Evolutionary conservation across 2,329 filamentous ascomycete genomes (phyloP).

Genomic region (Cladobotryum protrusum): DNA sequence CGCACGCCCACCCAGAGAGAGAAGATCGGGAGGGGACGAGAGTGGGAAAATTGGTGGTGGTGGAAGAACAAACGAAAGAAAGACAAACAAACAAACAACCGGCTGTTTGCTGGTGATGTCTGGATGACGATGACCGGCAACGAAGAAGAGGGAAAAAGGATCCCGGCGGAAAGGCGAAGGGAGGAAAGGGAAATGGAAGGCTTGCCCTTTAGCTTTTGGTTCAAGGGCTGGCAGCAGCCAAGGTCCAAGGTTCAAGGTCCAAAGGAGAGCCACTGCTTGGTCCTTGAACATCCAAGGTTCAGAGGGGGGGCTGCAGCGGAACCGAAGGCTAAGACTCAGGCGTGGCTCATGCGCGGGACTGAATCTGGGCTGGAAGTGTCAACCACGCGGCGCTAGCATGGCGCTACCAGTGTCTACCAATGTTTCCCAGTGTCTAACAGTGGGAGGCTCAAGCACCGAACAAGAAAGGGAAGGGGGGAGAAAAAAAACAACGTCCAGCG

Average conservation of each 20-base stretch:
- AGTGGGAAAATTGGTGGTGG: neutral
- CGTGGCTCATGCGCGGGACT: neutral
- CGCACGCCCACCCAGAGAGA: neutral
- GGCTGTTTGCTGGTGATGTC: neutral
- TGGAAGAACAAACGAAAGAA: neutral
- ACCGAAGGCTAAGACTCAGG: neutral
- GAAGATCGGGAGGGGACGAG: neutral
- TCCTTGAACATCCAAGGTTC: neutral
- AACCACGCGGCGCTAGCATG: neutral
- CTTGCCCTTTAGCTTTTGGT: too few species aligned
- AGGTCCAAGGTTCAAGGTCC: too few species aligned
- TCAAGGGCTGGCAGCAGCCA: too few species aligned
- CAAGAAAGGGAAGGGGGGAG: neutral
- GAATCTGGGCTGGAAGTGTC: neutral
- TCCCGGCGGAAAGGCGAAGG: neutral
- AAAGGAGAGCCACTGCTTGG: neutral
- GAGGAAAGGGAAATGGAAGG: neutral
- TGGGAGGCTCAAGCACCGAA: too few species aligned
- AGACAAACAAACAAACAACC: neutral
- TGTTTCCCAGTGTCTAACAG: neutral
- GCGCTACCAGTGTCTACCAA: neutral
- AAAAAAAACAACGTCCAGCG: neutral
- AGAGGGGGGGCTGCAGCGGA: neutral
- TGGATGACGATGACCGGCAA: conserved; percentile 3
- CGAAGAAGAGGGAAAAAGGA: neutral